A percentile compares a stretch with the other conserved stretches of the same genome.
These are phyloP conservation scores for fission yeast (Schizosaccharomyces pombe) DNA, from an alignment of 805 yeast genomes.

Conservation along the genomic window ASM294v3 CU329670.1:2309501-2310000, in stretches of 20 bases:
- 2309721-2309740: not conserved
- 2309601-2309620: not conserved
- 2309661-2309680: not conserved
- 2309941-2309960: not conserved
- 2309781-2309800: not conserved
- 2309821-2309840: not conserved
- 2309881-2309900: not conserved
- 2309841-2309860: not conserved
- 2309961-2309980: not conserved
- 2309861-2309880: not conserved
- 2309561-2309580: not conserved
- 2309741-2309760: not conserved
- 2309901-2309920: not conserved
- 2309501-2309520: not conserved
- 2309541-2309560: not conserved
- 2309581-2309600: not conserved
- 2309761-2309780: not conserved
- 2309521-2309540: not conserved
- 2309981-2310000: not conserved
- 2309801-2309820: not conserved
- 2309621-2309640: not conserved
- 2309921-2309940: not conserved
- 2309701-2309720: not conserved
- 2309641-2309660: not conserved
- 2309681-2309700: too few relatives aligned